These are phyloP conservation scores for Pyrrhoderma lamaoense DNA, from an alignment of 1,284 basidiomycete genomes.

Conservation along the genomic window DNA sequence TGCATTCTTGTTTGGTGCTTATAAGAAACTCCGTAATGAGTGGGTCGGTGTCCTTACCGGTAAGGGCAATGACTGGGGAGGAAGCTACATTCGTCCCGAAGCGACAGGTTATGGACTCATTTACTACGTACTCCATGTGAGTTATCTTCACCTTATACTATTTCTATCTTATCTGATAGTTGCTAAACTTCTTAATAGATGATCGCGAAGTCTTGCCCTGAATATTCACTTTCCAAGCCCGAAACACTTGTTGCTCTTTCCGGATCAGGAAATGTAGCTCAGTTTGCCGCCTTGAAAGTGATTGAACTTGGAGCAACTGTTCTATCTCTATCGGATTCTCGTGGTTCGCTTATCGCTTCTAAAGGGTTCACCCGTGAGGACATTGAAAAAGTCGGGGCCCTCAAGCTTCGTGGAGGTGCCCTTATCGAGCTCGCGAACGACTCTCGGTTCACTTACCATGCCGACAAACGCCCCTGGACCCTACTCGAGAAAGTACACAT, in stretches of 20 bases:
- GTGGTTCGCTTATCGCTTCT: constrained; percentile 58
- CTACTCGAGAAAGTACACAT: constrained; percentile 62
- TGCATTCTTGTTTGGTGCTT: constrained; percentile 66
- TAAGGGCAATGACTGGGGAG: constrained; percentile 71
- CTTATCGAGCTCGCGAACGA: constrained; percentile 41
- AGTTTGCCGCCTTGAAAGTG: constrained; percentile 75
- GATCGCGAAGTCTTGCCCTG: constrained; percentile 43
- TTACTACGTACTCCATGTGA: constrained; percentile 70
- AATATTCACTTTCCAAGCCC: constrained; percentile 36
- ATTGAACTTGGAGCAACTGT: constrained; percentile 74
- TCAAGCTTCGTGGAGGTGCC: constrained; percentile 59
- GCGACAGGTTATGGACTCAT: constrained; percentile 73
- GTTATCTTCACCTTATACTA: constrained; percentile 23
- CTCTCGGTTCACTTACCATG: constrained; percentile 56
- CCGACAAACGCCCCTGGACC: constrained; percentile 69
- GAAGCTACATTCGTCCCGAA: constrained; percentile 66
- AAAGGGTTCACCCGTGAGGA: constrained; percentile 55
- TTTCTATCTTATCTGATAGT: constrained; percentile 1
- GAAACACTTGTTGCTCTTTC: constrained; percentile 61
- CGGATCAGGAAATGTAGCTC: constrained; percentile 68
- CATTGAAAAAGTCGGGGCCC: constrained; percentile 47
- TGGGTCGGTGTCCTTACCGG: constrained; percentile 74
- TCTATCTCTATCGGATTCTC: constrained; percentile 74
- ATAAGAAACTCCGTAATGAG: constrained; percentile 72
- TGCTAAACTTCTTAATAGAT: constrained; percentile 31